phyloP scores from a whole-genome alignment of 176 grass and related monocot genomes.

The Themeda triandra region DNA sequence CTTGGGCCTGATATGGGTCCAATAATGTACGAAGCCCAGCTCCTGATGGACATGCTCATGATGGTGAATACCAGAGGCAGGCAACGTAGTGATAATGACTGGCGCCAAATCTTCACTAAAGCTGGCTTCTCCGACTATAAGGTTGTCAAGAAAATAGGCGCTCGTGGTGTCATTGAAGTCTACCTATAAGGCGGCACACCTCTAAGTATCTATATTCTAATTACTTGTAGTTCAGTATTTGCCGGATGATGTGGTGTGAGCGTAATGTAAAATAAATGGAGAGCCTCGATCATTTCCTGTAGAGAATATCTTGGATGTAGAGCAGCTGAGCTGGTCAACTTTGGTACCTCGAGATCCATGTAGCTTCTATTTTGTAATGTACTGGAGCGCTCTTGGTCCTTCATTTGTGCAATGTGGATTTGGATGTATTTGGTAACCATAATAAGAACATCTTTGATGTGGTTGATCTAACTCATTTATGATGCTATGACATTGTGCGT shows the following conservation, averaged over 20 bases:
- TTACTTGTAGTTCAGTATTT: neutral
- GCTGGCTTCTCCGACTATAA: neutral
- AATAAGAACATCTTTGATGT: neutral
- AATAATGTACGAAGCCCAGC: constrained; percentile 11
- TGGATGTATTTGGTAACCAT: neutral
- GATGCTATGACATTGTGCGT: too few relatives aligned
- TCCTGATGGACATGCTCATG: constrained; percentile 40
- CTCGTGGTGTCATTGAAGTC: neutral
- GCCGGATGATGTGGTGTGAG: neutral
- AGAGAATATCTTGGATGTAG: neutral
- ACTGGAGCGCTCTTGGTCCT: neutral
- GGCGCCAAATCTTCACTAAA: neutral
- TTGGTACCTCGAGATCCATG: neutral
- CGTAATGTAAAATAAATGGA: neutral
- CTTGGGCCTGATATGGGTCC: neutral
- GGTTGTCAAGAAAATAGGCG: neutral
- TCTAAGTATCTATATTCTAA: neutral
- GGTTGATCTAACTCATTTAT: too few relatives aligned
- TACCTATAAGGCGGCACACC: neutral
- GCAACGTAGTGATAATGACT: constrained; percentile 38
- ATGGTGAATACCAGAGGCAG: constrained; percentile 24
- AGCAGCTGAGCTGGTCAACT: neutral
- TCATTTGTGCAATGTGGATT: neutral
- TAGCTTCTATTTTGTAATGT: neutral
- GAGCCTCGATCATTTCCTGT: too few relatives aligned